Percentiles rank a stretch among this genome's conserved stretches.
These are phyloP conservation scores for Zymoseptoria ardabiliae DNA, from an alignment of 2,329 filamentous ascomycete genomes.

Conservation along the genomic window DNA sequence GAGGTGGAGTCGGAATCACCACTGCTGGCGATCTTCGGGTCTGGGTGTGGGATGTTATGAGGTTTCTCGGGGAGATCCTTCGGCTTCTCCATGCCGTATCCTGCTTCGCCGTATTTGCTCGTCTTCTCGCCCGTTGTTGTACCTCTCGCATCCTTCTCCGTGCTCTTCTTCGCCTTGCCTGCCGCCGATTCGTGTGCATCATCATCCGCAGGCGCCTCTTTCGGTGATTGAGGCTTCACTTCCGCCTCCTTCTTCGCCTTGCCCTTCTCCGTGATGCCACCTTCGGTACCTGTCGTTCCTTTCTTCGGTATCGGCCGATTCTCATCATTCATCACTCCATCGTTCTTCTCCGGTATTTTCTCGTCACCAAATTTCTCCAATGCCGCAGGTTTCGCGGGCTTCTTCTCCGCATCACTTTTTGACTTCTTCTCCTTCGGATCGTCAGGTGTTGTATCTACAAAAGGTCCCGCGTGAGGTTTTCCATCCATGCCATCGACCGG, in stretches of 20 bases:
- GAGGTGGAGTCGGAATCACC: slow-evolving; percentile 2
- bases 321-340: slow-evolving; percentile 92
- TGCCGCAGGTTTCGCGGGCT: slow-evolving; percentile 41
- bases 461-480: slow-evolving; percentile 83
- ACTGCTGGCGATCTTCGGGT: slow-evolving; percentile 41
- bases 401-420: slow-evolving; percentile 15
- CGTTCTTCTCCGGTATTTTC: slow-evolving; percentile 48
- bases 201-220: slow-evolving; percentile 74
- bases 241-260: slow-evolving; percentile 63
- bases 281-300: slow-evolving; percentile 81
- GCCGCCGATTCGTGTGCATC: slow-evolving; percentile 61
- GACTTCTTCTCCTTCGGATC: slow-evolving; percentile 18
- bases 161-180: slow-evolving; percentile 23
- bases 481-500: slow-evolving; percentile 91
- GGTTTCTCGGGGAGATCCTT: slow-evolving; percentile 69
- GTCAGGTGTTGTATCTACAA: slow-evolving; percentile 49
- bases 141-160: slow-evolving; percentile 33
- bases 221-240: slow-evolving; percentile 75
- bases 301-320: slow-evolving; percentile 67
- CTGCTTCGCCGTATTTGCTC: slow-evolving; percentile 20
- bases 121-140: slow-evolving; percentile 15
- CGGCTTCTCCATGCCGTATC: slow-evolving; percentile 34
- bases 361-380: slow-evolving; percentile 29
- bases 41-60: slow-evolving; percentile 64
- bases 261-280: slow-evolving; percentile 80